phyloP scores from a whole-genome alignment of 164 flowering plant species.

The Santalum album region DNA sequence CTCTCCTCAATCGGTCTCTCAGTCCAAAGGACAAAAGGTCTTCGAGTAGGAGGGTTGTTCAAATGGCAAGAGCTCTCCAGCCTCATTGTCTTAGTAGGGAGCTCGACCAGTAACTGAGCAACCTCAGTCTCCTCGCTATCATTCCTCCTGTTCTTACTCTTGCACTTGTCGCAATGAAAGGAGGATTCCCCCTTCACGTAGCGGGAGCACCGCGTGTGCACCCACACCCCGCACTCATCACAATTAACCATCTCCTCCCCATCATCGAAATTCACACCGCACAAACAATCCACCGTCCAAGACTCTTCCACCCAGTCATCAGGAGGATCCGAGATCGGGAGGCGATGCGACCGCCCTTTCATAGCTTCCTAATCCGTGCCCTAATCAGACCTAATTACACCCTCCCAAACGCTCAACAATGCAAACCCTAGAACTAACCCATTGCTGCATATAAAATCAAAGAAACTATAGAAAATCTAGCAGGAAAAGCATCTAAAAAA shows the following conservation, averaged over 20 bases:
- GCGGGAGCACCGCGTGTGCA: constrained; percentile 84
- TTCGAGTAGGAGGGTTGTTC: constrained; percentile 16
- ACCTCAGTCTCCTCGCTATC: constrained; percentile 89
- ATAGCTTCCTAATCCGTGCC: too few relatives aligned
- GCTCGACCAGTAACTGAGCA: constrained; percentile 78
- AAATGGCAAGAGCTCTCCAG: constrained; percentile 22
- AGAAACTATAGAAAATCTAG: too few relatives aligned
- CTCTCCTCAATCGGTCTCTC: constrained; percentile 75
- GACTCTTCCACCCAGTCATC: constrained; percentile 97
- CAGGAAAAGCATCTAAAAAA: too few relatives aligned
- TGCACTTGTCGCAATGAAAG: constrained; percentile 86
- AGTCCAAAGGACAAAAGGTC: constrained; percentile 58
- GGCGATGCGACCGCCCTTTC: constrained; percentile 56
- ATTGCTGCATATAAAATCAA: too few relatives aligned
- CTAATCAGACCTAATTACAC: too few relatives aligned
- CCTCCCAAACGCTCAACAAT: too few relatives aligned
- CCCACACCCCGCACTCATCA: constrained; percentile 99
- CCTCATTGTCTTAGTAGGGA: constrained; percentile 71
- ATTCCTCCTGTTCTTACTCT: constrained; percentile 36
- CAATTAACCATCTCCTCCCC: constrained; percentile 99
- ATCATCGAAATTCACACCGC: constrained; percentile 94
- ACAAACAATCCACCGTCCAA: constrained; percentile 95
- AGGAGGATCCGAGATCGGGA: constrained; percentile 32
- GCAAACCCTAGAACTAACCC: too few relatives aligned
- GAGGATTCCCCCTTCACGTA: constrained; percentile 70